Conservation (phyloP, 2,329 filamentous ascomycete genomes). For the Setomelanomma holmii region DNA sequence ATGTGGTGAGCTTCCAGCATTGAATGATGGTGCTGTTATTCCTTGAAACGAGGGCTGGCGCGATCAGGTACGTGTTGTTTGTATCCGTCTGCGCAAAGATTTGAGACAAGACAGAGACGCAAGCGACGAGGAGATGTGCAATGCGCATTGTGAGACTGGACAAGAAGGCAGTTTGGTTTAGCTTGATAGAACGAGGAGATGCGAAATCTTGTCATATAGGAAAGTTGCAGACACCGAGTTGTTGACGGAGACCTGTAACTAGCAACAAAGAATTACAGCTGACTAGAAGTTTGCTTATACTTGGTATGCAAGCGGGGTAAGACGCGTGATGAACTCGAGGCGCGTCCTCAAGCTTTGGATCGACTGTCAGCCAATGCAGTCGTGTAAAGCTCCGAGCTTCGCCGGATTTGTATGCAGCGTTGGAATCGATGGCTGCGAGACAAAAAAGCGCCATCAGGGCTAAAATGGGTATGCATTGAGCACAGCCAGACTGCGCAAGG, state of each 20-base stretch:
- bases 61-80: constrained; percentile 34
- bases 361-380: too few relatives aligned
- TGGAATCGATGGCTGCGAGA: too few relatives aligned
- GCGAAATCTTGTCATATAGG: not conserved
- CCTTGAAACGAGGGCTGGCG: constrained; percentile 43
- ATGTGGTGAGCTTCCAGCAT: constrained; percentile 43
- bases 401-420: too few relatives aligned
- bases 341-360: too few relatives aligned
- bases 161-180: too few relatives aligned
- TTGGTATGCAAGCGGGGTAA: not conserved
- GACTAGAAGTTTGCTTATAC: too few relatives aligned
- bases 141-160: not conserved
- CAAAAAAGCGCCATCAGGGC: too few relatives aligned
- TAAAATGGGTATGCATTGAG: too few relatives aligned
- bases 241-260: not conserved
- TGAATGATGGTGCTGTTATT: constrained; percentile 42
- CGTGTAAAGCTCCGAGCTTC: not conserved
- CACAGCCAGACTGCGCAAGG: too few relatives aligned
- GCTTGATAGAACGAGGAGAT: too few relatives aligned
- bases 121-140: not conserved
- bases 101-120: not conserved
- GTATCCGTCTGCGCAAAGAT: constrained; percentile 11
- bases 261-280: not conserved
- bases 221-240: not conserved
- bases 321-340: not conserved